Conservation (phyloP, 768 basidiomycete species). For the Filobasidium wieringae region DNA sequence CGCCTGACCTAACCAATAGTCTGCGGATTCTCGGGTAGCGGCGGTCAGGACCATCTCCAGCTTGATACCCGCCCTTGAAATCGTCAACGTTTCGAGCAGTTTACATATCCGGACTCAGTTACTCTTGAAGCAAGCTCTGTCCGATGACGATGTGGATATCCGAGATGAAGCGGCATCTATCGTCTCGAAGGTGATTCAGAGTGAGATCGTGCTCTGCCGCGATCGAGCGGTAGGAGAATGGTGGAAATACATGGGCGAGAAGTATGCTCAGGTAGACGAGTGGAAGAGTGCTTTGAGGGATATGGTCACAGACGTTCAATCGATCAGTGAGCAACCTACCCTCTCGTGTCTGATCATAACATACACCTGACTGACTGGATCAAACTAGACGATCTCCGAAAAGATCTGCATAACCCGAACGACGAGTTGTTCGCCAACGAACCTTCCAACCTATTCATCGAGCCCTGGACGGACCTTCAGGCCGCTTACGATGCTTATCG, state of each 20-base stretch:
- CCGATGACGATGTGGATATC: constrained; percentile 35
- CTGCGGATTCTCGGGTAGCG: constrained; percentile 4
- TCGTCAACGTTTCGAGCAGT: not conserved
- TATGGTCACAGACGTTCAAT: not conserved
- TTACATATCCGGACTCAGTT: not conserved
- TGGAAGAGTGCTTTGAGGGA: constrained; percentile 16
- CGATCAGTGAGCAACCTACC: constrained; percentile 14
- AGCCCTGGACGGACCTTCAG: not conserved
- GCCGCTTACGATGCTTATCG: no score
- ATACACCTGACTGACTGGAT: not conserved
- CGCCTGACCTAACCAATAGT: not conserved
- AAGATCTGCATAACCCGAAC: not conserved
- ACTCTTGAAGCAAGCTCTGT: constrained; percentile 14
- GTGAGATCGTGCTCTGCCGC: constrained; percentile 10
- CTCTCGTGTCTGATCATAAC: not conserved
- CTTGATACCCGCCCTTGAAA: not conserved
- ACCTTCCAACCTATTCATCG: constrained; percentile 29
- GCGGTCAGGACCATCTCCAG: not conserved
- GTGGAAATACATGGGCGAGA: constrained; percentile 19
- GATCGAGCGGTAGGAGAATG: constrained; percentile 17
- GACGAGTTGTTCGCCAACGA: constrained; percentile 32
- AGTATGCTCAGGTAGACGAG: not conserved
- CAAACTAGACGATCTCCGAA: not conserved
- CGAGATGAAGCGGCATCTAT: constrained; percentile 19
- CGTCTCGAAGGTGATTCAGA: constrained; percentile 11